Percentiles rank a stretch among this genome's conserved stretches.
Evolutionary conservation across 192 early-diverging fungal species (phyloP).

Genomic region (Gonapodya prolifera): DNA sequence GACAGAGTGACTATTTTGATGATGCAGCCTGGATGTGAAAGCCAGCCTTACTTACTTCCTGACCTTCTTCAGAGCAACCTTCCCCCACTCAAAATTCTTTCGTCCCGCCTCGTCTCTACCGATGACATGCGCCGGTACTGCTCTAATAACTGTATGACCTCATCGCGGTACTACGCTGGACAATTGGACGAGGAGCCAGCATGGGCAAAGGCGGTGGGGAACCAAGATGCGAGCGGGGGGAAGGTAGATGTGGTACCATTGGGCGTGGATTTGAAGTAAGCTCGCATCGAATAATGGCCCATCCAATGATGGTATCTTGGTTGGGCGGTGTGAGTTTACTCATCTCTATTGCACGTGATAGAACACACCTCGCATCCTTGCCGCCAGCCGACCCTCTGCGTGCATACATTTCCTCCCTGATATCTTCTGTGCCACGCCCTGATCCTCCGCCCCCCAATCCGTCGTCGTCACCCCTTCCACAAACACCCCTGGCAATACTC

Average conservation of each 20-base stretch:
- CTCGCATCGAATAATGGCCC: background rate
- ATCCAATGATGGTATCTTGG: too few species aligned
- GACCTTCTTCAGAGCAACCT: background rate
- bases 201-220: background rate
- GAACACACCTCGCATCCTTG: background rate
- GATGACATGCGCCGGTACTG: background rate
- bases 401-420: background rate
- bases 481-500: background rate
- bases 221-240: too few species aligned
- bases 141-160: background rate
- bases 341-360: background rate
- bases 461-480: background rate
- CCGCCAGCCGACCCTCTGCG: background rate
- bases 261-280: background rate
- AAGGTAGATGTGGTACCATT: background rate
- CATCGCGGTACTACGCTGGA: background rate
- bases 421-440: too few species aligned
- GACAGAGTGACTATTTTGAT: too few species aligned
- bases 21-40: too few species aligned
- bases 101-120: background rate
- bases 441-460: background rate
- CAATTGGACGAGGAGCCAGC: background rate
- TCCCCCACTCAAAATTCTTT: background rate
- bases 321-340: background rate
- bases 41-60: background rate